phyloP scores from a whole-genome alignment of 208 protist genomes.

The Novymonas esmeraldas region DNA sequence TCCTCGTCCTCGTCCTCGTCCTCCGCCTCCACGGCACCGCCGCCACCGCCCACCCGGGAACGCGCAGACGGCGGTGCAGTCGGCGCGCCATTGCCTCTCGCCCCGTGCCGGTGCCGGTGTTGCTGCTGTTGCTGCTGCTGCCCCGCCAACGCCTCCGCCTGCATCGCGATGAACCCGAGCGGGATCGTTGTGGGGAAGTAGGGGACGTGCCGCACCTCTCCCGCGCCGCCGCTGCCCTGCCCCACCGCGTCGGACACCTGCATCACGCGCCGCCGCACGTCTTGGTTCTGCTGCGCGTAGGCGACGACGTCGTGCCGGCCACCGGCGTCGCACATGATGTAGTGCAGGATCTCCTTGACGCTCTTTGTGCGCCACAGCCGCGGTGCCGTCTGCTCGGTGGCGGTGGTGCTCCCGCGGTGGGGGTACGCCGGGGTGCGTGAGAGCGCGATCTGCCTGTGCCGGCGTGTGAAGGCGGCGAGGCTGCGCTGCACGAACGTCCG shows the following conservation, averaged over 20 bases:
- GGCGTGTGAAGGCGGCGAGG: constrained; percentile 54
- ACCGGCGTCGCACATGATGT: constrained; percentile 33
- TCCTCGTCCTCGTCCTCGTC: constrained; percentile 1
- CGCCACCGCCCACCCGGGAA: no score
- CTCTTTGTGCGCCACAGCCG: constrained; percentile 14
- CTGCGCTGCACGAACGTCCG: constrained; percentile 70
- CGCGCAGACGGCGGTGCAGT: neutral
- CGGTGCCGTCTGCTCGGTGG: no score
- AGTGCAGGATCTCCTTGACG: constrained; percentile 33
- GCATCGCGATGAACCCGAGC: constrained; percentile 39
- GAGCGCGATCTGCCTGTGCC: constrained; percentile 34
- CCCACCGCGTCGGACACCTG: neutral
- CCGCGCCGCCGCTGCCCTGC: neutral
- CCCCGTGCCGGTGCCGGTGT: neutral
- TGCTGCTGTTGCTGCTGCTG: constrained; percentile 20
- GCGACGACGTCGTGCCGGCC: constrained; percentile 5
- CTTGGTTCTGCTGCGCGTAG: constrained; percentile 32
- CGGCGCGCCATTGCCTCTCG: neutral
- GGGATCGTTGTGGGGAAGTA: constrained; percentile 44
- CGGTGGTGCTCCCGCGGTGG: no score
- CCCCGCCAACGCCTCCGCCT: constrained; percentile 6
- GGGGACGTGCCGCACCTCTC: constrained; percentile 5
- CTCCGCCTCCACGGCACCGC: neutral
- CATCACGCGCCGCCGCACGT: constrained; percentile 31
- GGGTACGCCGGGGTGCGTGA: constrained; percentile 20